These are phyloP conservation scores for Gentiana dahurica DNA, from an alignment of 257 asterid genomes.

Conservation along the genomic window DNA sequence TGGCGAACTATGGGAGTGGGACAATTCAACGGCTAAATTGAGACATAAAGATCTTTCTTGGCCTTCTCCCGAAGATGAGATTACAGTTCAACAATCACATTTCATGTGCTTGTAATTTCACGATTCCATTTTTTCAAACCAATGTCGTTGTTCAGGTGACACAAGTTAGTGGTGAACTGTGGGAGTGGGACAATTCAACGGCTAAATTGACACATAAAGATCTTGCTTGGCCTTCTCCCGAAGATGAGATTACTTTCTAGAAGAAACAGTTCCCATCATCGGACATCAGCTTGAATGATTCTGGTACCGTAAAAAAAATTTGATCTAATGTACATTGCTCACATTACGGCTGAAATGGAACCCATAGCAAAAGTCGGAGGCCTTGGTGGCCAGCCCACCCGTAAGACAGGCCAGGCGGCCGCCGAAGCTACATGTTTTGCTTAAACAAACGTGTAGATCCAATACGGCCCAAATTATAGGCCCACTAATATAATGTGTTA, in stretches of 20 bases:
- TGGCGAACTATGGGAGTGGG: constrained; percentile 11
- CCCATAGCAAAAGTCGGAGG: constrained; percentile 93
- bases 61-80: constrained; percentile 75
- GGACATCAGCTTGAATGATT: constrained; percentile 29
- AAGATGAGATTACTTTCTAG: constrained; percentile 67
- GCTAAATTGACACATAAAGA: constrained; percentile 15
- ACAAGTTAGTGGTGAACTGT: constrained; percentile 35
- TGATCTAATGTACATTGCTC: constrained; percentile 54
- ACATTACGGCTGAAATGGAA: constrained; percentile 82
- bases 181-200: constrained; percentile 2
- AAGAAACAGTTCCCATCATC: constrained; percentile 54
- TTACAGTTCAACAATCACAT: constrained; percentile 14
- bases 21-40: constrained; percentile 11
- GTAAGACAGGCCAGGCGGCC: no score
- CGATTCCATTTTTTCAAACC: no score
- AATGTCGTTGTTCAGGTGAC: no score
- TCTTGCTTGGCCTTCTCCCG: constrained; percentile 72
- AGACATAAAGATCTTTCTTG: constrained; percentile 30
- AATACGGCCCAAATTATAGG: no score
- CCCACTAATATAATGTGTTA: no score
- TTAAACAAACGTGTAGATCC: no score
- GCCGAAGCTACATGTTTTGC: no score
- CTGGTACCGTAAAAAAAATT: constrained; percentile 32
- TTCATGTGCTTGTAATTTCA: no score
- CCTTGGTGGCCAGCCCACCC: constrained; percentile 32